Base-by-base conservation (phyloP, 2,329 filamentous ascomycete genomes). In the Fusarium chaquense region DNA sequence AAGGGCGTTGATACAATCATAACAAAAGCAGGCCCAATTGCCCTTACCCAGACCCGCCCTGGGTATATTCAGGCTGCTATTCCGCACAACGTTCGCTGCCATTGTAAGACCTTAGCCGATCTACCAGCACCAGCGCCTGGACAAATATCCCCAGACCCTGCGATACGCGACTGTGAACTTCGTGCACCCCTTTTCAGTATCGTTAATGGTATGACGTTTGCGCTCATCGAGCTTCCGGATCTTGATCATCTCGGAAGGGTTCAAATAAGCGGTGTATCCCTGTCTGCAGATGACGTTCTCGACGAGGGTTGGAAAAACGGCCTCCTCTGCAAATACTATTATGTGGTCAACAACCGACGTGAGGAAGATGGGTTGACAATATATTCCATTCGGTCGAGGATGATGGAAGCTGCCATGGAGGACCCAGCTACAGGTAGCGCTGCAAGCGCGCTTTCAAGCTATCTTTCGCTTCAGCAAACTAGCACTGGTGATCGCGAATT, bases 181-280 rank as follows among this genome's bases (percentile, higher is more conserved):
- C 63, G 71, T 13, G 82, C 84, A 11, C 84, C 86, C 16, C 74
- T 87, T 20, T 84, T 89, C 58, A 89, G 86, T 68, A 87, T 94
- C 46, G 91, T 93, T 36, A 88, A 87, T 45, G 92, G 92, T 49
- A 91, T 94, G 89, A 87, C 87, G 1, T 94, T 93, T 77, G 79
- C 88, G n/a, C 84, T 93, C 33, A 82, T 91, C 16, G 81, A 87
- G 69, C 81, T 96, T 24, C 82, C 86, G 0, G 84, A 83, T 56
- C 78, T 93, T 12, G 87, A 88, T 32, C 83, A 85, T 10, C 82
- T 95, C 20, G 83, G 80, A 7, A 71, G 78, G 15, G 80, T 83
- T 5, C 70, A 78, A 32, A 70, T 71, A 5, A 73, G 76, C 35
- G 70, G 73, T 32, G 75, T 81, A 15, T 73, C 82, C 43, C 77